Percentiles rank a stretch among this genome's conserved stretches.
Conservation (phyloP, 805 yeast species). For the Kuraishia ogatae region DNA sequence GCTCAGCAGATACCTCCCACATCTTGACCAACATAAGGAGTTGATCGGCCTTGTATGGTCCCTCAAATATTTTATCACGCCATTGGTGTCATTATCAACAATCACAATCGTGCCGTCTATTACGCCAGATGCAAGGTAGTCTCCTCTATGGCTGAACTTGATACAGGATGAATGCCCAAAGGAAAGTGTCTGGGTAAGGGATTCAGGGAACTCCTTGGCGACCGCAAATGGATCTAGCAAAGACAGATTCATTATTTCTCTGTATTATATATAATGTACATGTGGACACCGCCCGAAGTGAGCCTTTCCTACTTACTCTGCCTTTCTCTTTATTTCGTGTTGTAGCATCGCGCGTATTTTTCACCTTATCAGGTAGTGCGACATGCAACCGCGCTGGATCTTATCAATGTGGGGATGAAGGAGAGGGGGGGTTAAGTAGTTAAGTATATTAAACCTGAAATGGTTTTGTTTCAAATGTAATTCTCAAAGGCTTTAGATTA, state of each 20-base stretch:
- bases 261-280: not conserved
- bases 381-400: not conserved
- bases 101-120: slow-evolving; percentile 66
- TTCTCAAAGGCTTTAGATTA: too few species aligned
- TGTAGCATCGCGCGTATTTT: not conserved
- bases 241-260: slow-evolving; percentile 63
- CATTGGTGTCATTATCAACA: slow-evolving; percentile 63
- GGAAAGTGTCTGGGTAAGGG: slow-evolving; percentile 60
- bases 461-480: too few species aligned
- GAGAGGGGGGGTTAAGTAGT: not conserved
- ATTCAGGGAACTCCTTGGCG: slow-evolving; percentile 86
- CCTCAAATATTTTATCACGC: slow-evolving; percentile 44
- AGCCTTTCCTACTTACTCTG: not conserved
- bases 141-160: slow-evolving; percentile 67
- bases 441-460: too few species aligned
- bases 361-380: not conserved
- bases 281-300: not conserved
- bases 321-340: not conserved
- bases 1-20: slow-evolving; percentile 62
- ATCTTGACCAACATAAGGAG: slow-evolving; percentile 63
- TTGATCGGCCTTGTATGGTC: slow-evolving; percentile 71
- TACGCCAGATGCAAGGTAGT: slow-evolving; percentile 77
- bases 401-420: not conserved
- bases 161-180: slow-evolving; percentile 63
- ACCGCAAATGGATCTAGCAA: slow-evolving; percentile 87